These are phyloP conservation scores for Ashbya aceris DNA, from an alignment of 1,139 yeast species.

Conservation along the genomic window DNA sequence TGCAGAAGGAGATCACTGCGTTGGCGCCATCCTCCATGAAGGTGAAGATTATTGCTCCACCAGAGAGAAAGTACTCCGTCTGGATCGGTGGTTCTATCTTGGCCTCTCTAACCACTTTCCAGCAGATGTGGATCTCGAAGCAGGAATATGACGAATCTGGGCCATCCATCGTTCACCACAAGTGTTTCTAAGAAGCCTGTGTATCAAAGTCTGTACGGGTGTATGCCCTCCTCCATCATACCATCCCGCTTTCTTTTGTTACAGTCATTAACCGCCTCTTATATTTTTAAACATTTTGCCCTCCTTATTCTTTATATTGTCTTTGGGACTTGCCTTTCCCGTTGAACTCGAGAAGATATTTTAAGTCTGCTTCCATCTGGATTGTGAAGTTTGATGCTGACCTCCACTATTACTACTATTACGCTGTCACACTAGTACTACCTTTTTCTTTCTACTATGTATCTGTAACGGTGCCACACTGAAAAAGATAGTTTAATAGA, in stretches of 20 bases:
- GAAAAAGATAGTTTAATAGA: conserved; percentile 2
- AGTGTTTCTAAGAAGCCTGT: conserved; percentile 73
- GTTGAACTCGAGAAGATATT: not conserved
- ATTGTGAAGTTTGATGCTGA: conserved; percentile 1
- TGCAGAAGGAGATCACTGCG: conserved; percentile 99
- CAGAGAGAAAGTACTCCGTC: conserved; percentile 99
- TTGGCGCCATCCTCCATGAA: conserved; percentile 99
- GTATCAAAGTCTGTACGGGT: conserved; percentile 4
- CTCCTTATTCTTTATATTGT: conserved; percentile 3
- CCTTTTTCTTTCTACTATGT: conserved; percentile 1
- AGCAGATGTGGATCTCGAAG: conserved; percentile 99
- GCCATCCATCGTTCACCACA: conserved; percentile 99
- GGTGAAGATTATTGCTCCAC: conserved; percentile 99
- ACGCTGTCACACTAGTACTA: not conserved
- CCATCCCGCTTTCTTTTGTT: conserved; percentile 1
- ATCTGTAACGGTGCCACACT: not conserved
- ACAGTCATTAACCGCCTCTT: conserved; percentile 2
- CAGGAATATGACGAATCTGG: conserved; percentile 99
- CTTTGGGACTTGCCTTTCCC: not conserved
- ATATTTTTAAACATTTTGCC: conserved; percentile 1
- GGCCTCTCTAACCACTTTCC: conserved; percentile 98
- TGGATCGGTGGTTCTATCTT: conserved; percentile 99
- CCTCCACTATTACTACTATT: not conserved
- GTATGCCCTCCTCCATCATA: conserved; percentile 1
- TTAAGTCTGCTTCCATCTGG: conserved; percentile 4